Base-by-base conservation (phyloP, 768 basidiomycete species). In the Kondoa malvinella region DNA sequence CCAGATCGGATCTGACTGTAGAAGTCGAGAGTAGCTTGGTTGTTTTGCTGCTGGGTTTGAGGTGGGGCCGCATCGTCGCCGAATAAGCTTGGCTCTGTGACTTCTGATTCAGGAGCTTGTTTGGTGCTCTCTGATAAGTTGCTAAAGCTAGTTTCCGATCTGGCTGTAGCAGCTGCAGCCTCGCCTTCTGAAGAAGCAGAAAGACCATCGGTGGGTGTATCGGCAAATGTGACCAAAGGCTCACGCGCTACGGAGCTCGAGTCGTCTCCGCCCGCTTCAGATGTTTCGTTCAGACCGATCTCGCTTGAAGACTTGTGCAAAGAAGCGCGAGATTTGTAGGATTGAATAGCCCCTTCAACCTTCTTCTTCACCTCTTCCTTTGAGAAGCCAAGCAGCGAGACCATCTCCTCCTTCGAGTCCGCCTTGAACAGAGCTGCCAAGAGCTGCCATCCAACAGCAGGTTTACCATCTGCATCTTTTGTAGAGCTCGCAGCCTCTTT, bases 361-460 rank as follows among this genome's bases (percentile, higher is more conserved):
- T 86, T 86, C 2, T 80, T 78, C 1, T 84, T 84, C 21, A 95
- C 83, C 71, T 92, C 89, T 12, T 82, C 83, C 77, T 94, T 92
- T 1, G 90, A 92, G 77, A 92, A 96, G 0, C 92, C 94, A 16
- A 99, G 82, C 0, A 96, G 78, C 1, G 86, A 86, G 62, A 97
- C 86, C 3, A 97, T 81, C 77, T 96, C 91, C 30, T 92, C 88
- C 66, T 90, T 80, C 8, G 90, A 91, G 75, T 92, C 83, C 0
- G 90, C 86, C 71, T 84, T 84, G 83, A 95, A 96, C 29, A 97
- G 79, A 71, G 87, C 88, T 63, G 85, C 76, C 85, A 59, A 80
- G 75, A 64, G 79, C 78, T 58, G 72, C 74, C 74, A 75, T 31
- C 65, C 68, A 33, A 67, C 69, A 26, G 67, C n/a, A 59, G 71